phyloP scores from a whole-genome alignment of 495 filamentous ascomycete genomes.

The Cairneyella variabilis region DNA sequence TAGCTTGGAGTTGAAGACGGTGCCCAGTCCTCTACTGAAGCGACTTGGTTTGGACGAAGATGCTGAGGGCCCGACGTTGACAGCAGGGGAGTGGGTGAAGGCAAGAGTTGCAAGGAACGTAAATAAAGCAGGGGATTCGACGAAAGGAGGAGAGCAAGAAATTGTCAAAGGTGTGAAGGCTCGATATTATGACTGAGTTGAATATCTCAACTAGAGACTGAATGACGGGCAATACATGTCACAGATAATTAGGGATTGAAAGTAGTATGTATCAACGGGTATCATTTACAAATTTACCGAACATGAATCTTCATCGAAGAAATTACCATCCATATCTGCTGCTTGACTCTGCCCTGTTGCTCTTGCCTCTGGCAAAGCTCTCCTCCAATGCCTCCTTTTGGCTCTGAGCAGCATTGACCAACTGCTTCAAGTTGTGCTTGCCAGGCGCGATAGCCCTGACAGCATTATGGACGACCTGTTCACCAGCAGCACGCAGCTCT shows the following conservation, averaged over 20 bases:
- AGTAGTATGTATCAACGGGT: too few species aligned
- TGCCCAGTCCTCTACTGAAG: constrained; percentile 42
- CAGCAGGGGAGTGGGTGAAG: constrained; percentile 30
- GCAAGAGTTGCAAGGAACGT: constrained; percentile 34
- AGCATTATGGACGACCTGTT: constrained; percentile 69
- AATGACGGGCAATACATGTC: too few species aligned
- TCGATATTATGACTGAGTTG: constrained; percentile 31
- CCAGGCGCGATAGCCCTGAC: constrained; percentile 81
- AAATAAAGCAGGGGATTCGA: constrained; percentile 28
- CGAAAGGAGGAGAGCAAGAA: constrained; percentile 28
- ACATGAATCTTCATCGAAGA: too few species aligned
- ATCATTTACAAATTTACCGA: too few species aligned
- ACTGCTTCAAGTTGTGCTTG: constrained; percentile 81
- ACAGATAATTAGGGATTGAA: too few species aligned
- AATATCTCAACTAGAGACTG: neutral
- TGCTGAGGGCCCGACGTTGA: constrained; percentile 26
- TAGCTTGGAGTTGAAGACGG: constrained; percentile 38
- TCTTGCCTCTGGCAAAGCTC: constrained; percentile 71
- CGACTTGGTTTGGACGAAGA: constrained; percentile 41
- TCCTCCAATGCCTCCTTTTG: constrained; percentile 86
- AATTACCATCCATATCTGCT: constrained; percentile 77
- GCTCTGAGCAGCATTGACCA: constrained; percentile 73
- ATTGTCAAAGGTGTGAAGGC: constrained; percentile 32
- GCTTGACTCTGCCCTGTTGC: constrained; percentile 74
- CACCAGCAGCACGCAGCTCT: constrained; percentile 61